Evolutionary conservation across 352 stramenopile genomes (phyloP).

Genomic region (Halophytophthora batemanensis): DNA sequence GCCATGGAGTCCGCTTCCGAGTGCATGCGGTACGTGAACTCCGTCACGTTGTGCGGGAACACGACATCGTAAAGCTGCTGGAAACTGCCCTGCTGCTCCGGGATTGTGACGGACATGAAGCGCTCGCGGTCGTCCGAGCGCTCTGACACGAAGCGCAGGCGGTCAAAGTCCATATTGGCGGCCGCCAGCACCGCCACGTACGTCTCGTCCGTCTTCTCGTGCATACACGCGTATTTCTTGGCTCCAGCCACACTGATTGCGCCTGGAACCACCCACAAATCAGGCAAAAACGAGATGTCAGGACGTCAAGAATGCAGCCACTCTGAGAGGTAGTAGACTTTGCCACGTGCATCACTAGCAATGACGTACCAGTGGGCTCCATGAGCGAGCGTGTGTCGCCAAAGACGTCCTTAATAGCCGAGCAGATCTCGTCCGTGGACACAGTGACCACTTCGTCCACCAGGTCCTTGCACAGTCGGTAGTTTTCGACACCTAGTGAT

Average conservation of each 20-base stretch:
- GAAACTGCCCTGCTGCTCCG: slow-evolving; percentile 93
- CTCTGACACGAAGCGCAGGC: slow-evolving; percentile 92
- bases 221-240: slow-evolving; percentile 90
- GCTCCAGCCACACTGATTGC: slow-evolving; percentile 95
- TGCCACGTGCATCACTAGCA: too few species aligned
- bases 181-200: slow-evolving; percentile 95
- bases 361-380: slow-evolving; percentile 75
- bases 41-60: slow-evolving; percentile 89
- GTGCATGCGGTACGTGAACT: slow-evolving; percentile 97
- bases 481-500: slow-evolving; percentile 94
- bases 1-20: slow-evolving; percentile 71
- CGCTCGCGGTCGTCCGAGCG: slow-evolving; percentile 93
- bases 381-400: slow-evolving; percentile 94
- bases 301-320: too few species aligned
- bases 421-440: slow-evolving; percentile 94
- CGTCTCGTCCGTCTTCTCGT: slow-evolving; percentile 57
- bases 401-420: slow-evolving; percentile 92
- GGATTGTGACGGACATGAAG: slow-evolving; percentile 95
- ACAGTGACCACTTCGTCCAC: slow-evolving; percentile 98
- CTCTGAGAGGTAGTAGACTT: too few species aligned
- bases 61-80: slow-evolving; percentile 75
- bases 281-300: background rate
- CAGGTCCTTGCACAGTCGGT: slow-evolving; percentile 90
- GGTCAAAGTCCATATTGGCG: slow-evolving; percentile 99
- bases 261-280: slow-evolving; percentile 39